Evolutionary conservation across 352 stramenopile genomes (phyloP).

Genomic region (Phytophthora lateralis): DNA sequence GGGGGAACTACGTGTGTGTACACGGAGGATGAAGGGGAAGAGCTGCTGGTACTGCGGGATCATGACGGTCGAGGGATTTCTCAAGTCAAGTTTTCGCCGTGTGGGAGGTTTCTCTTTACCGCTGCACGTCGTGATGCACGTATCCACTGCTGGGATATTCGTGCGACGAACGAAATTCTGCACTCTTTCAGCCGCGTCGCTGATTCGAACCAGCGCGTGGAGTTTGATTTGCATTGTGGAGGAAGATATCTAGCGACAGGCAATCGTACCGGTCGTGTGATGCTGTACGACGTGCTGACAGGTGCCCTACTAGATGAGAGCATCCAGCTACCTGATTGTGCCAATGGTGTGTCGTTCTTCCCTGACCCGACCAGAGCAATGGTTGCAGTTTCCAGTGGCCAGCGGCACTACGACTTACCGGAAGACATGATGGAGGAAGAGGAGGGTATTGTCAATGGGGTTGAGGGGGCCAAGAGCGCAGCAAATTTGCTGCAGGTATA

Average conservation of each 20-base stretch:
- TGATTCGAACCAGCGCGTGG: slow-evolving; percentile 78
- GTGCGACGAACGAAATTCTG: slow-evolving; percentile 67
- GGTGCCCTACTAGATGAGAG: slow-evolving; percentile 54
- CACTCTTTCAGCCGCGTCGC: slow-evolving; percentile 61
- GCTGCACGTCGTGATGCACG: slow-evolving; percentile 64
- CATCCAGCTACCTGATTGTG: slow-evolving; percentile 54
- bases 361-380: slow-evolving; percentile 47
- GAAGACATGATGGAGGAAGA: slow-evolving; percentile 61
- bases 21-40: slow-evolving; percentile 75
- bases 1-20: slow-evolving; percentile 84
- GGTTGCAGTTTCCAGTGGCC: slow-evolving; percentile 64
- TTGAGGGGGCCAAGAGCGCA: slow-evolving; percentile 1
- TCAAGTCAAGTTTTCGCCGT: slow-evolving; percentile 79
- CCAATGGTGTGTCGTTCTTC: slow-evolving; percentile 84
- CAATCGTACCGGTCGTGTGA: slow-evolving; percentile 48
- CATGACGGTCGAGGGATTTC: slow-evolving; percentile 83
- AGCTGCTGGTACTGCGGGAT: slow-evolving; percentile 62
- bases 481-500: slow-evolving; percentile 51
- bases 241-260: slow-evolving; percentile 70
- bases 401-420: slow-evolving; percentile 70
- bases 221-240: slow-evolving; percentile 76
- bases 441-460: slow-evolving; percentile 13
- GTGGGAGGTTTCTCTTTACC: slow-evolving; percentile 78
- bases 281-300: slow-evolving; percentile 67
- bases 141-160: slow-evolving; percentile 91